phyloP scores from a whole-genome alignment of 2,329 filamentous ascomycete genomes.

The Colletotrichum viniferum region DNA sequence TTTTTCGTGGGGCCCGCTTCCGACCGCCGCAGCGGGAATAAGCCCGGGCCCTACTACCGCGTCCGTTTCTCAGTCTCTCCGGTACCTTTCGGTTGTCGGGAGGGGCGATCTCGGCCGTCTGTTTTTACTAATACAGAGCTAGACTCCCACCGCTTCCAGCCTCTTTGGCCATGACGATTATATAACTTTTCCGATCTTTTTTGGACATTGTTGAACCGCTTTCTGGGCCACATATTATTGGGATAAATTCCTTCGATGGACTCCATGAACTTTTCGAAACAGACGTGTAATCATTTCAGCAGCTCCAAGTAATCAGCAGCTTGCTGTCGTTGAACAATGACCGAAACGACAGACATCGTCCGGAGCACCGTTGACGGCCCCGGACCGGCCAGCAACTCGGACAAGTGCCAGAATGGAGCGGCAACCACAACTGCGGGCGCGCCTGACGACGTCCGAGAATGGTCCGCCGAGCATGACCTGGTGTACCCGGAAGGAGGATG shows the following conservation, averaged over 20 bases:
- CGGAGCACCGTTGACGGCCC: neutral
- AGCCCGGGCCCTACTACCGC: neutral
- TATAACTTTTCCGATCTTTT: neutral
- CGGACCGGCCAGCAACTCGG: neutral
- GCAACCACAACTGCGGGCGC: neutral
- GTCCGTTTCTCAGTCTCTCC: neutral
- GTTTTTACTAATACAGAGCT: neutral
- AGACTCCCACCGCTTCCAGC: neutral
- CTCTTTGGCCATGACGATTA: neutral
- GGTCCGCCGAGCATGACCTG: slow-evolving; percentile 15
- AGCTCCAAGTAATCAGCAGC: neutral
- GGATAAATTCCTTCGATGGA: neutral
- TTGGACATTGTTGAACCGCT: neutral
- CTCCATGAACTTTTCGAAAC: neutral
- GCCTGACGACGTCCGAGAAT: neutral
- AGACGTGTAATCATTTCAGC: neutral
- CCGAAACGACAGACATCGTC: neutral
- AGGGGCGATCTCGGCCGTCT: neutral
- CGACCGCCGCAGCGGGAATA: slow-evolving; percentile 8
- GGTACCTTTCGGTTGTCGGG: neutral
- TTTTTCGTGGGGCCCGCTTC: neutral
- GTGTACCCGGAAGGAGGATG: slow-evolving; percentile 48
- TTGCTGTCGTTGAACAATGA: neutral
- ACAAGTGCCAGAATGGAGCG: neutral
- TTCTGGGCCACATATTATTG: neutral